phyloP scores from a whole-genome alignment of 1,284 basidiomycete genomes.

The Tausonia pullulans region DNA sequence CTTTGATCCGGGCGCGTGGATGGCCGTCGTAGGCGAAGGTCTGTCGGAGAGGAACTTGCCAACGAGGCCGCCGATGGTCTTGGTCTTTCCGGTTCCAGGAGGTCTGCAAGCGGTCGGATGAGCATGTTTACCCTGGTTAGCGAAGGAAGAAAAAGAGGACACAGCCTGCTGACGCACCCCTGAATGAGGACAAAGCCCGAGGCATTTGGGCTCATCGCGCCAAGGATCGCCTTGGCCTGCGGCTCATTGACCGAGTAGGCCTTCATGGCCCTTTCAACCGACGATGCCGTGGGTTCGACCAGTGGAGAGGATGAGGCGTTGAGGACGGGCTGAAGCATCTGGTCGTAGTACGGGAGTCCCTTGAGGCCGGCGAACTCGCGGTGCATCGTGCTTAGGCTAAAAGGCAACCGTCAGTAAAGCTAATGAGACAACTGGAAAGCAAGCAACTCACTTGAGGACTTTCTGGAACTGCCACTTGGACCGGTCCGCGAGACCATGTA shows the following conservation, averaged over 20 bases:
- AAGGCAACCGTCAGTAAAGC: background rate
- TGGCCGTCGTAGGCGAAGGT: constrained; percentile 40
- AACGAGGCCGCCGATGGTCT: constrained; percentile 92
- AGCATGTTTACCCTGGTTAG: background rate
- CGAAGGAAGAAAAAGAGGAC: background rate
- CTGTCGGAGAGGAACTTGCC: constrained; percentile 65
- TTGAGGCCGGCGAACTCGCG: constrained; percentile 85
- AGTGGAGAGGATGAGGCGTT: constrained; percentile 49
- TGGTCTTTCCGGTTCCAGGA: constrained; percentile 97
- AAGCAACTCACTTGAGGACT: constrained; percentile 58
- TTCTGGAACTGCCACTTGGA: constrained; percentile 66
- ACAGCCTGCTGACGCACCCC: constrained; percentile 49
- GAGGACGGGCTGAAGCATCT: constrained; percentile 47
- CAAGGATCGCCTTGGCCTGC: constrained; percentile 80
- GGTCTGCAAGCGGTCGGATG: constrained; percentile 45
- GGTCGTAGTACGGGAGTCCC: constrained; percentile 69
- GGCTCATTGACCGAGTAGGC: constrained; percentile 78
- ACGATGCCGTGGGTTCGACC: constrained; percentile 41
- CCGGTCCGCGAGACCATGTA: constrained; percentile 32
- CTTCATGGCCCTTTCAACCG: constrained; percentile 56
- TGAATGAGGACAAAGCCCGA: constrained; percentile 84
- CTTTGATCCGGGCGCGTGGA: constrained; percentile 34
- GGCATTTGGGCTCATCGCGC: constrained; percentile 50
- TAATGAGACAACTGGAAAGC: constrained; percentile 3
- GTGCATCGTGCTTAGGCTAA: constrained; percentile 75